Percentiles rank a stretch among this genome's conserved stretches.
Evolutionary conservation across 2,329 filamentous ascomycete species (phyloP).

Genomic region (Canariomyces notabilis): DNA sequence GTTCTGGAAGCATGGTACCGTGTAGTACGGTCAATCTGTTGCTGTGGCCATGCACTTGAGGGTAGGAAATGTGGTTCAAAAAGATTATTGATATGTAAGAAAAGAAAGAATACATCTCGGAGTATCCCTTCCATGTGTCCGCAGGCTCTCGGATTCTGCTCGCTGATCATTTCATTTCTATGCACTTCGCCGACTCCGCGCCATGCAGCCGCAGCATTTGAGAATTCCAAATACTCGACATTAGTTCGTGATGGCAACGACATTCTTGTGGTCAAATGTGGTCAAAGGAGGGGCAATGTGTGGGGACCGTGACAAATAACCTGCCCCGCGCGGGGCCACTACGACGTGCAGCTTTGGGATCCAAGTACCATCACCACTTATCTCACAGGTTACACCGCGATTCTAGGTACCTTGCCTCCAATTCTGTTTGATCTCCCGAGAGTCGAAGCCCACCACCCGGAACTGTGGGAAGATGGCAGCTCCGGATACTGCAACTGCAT

Average conservation of each 20-base stretch:
- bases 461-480: neutral
- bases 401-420: too few relatives aligned
- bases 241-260: neutral
- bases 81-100: too few relatives aligned
- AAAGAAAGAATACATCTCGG: neutral
- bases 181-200: too few relatives aligned
- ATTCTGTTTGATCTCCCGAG: slow-evolving; percentile 2
- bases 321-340: neutral
- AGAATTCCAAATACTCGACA: slow-evolving; percentile 6
- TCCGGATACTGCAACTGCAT: neutral
- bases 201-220: too few relatives aligned
- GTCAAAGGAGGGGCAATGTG: slow-evolving; percentile 4
- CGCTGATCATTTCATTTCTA: too few relatives aligned
- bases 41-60: neutral
- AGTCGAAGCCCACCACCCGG: neutral
- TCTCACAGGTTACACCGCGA: neutral
- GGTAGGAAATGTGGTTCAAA: neutral
- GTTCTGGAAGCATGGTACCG: neutral
- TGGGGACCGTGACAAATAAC: slow-evolving; percentile 15
- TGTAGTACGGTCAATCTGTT: neutral
- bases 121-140: neutral
- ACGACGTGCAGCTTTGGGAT: neutral
- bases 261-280: neutral
- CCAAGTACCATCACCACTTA: too few relatives aligned
- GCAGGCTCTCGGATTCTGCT: neutral